Percentiles rank a stretch among this genome's conserved stretches.
These are phyloP conservation scores for Petunia axillaris DNA, from an alignment of 257 asterid species.

Conservation along the genomic window DNA sequence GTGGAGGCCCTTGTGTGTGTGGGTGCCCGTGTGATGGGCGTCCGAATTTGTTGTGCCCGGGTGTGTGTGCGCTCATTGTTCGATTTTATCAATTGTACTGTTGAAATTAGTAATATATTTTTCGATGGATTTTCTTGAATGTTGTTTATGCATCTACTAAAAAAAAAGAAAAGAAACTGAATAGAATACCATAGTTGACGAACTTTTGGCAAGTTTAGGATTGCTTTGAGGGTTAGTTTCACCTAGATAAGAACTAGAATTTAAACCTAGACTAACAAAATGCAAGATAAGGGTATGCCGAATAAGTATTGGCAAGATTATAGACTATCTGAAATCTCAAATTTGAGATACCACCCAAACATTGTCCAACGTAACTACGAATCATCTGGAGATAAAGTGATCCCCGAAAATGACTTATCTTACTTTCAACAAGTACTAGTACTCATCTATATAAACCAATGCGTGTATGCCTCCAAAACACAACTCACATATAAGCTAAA, in stretches of 20 bases:
- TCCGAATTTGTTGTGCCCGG: too few relatives aligned
- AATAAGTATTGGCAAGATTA: not conserved
- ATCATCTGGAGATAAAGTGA: not conserved
- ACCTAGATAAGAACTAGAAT: not conserved
- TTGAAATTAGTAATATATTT: too few relatives aligned
- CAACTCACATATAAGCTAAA: conserved; percentile 23
- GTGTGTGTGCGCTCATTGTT: too few relatives aligned
- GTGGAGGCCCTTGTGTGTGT: too few relatives aligned
- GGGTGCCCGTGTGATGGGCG: too few relatives aligned
- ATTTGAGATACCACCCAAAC: not conserved
- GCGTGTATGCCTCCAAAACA: not conserved
- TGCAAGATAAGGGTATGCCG: not conserved
- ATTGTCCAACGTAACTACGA: not conserved
- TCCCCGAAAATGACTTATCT: not conserved
- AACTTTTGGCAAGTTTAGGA: too few relatives aligned
- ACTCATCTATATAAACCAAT: conserved; percentile 5
- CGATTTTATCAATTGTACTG: too few relatives aligned
- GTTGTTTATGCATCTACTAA: too few relatives aligned
- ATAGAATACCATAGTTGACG: too few relatives aligned
- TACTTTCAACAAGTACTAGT: not conserved
- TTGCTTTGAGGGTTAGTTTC: not conserved
- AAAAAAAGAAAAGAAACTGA: not conserved
- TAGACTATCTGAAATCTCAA: not conserved
- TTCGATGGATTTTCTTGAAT: too few relatives aligned
- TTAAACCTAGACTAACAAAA: not conserved